Evolutionary conservation across 106 monocot genomes (phyloP).

Genomic region (Alisma plantagoaquatica): DNA sequence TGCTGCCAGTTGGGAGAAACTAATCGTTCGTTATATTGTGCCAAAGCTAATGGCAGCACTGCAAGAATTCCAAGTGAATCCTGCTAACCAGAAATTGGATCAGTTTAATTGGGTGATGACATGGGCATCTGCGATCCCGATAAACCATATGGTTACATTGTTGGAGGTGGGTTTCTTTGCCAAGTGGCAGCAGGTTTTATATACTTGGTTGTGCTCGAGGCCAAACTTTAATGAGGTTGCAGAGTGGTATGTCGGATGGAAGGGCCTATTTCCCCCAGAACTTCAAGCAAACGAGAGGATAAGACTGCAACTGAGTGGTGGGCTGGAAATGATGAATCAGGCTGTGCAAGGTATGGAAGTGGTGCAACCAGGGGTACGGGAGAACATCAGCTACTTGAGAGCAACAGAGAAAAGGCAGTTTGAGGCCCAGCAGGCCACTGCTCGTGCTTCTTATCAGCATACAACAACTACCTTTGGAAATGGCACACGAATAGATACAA

Average conservation of each 20-base stretch:
- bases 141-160: conserved; percentile 71
- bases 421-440: conserved; percentile 50
- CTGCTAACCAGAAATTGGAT: conserved; percentile 65
- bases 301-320: conserved; percentile 27
- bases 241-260: conserved; percentile 91
- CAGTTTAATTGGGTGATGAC: conserved; percentile 87
- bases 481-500: conserved; percentile 21
- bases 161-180: conserved; percentile 77
- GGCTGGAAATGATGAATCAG: conserved; percentile 91
- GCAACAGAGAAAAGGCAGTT: conserved; percentile 73
- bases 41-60: conserved; percentile 65
- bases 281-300: conserved; percentile 72
- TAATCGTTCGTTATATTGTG: conserved; percentile 56
- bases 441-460: conserved; percentile 23
- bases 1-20: conserved; percentile 68
- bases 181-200: conserved; percentile 86
- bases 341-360: conserved; percentile 73
- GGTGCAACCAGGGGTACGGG: conserved; percentile 59
- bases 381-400: conserved; percentile 63
- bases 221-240: conserved; percentile 77
- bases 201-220: conserved; percentile 73
- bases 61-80: conserved; percentile 76
- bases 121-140: conserved; percentile 69
- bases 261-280: conserved; percentile 65
- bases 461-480: conserved; percentile 18